phyloP scores from a whole-genome alignment of 352 stramenopile genomes.

The Phytophthora pisi region DNA sequence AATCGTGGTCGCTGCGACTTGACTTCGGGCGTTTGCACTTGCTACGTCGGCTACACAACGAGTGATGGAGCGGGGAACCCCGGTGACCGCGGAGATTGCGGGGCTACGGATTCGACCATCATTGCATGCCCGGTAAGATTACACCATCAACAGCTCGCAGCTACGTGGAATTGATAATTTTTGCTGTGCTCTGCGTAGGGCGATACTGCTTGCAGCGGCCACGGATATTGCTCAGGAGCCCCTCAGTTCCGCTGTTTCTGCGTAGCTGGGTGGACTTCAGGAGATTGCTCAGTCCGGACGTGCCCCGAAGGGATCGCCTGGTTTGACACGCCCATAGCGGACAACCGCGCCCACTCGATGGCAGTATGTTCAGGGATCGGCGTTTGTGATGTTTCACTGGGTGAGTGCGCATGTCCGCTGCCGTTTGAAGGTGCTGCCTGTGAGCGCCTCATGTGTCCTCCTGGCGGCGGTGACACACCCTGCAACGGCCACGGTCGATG shows the following conservation, averaged over 20 bases:
- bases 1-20: conserved; percentile 77
- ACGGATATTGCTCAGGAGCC: conserved; percentile 72
- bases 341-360: conserved; percentile 61
- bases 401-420: conserved; percentile 66
- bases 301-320: conserved; percentile 68
- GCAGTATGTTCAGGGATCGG: conserved; percentile 71
- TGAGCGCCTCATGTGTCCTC: conserved; percentile 72
- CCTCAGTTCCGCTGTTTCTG: conserved; percentile 81
- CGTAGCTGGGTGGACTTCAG: conserved; percentile 57
- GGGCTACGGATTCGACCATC: conserved; percentile 52
- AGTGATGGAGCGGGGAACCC: conserved; percentile 56
- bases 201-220: conserved; percentile 67
- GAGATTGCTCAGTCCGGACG: conserved; percentile 73
- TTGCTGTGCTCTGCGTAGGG: conserved; percentile 29
- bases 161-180: neutral
- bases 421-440: conserved; percentile 75
- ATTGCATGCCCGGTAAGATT: conserved; percentile 50
- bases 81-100: conserved; percentile 77
- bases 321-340: conserved; percentile 64
- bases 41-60: conserved; percentile 83
- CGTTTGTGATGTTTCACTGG: conserved; percentile 62
- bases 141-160: neutral
- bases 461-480: conserved; percentile 38
- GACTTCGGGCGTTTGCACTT: conserved; percentile 84
- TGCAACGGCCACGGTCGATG: conserved; percentile 76